Base-by-base conservation (phyloP, 768 basidiomycete species). In the Cystobasidium ongulense region DNA sequence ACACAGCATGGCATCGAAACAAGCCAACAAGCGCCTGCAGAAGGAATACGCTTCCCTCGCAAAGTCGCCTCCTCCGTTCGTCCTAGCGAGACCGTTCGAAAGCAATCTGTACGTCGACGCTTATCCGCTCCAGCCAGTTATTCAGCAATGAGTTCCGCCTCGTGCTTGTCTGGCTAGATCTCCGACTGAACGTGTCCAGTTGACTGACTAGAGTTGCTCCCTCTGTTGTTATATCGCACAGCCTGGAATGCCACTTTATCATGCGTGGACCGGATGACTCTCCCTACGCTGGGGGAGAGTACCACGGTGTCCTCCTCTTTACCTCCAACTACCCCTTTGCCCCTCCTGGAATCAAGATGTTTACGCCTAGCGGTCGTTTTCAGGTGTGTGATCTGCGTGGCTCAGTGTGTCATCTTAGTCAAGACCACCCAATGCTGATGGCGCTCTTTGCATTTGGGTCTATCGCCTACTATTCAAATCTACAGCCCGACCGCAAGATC, bases 31-130 rank as follows among this genome's bases (percentile, higher is more conserved):
- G n/a, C 73, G 72, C 15, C 86, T 91, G 75, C 83, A 85, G 39
- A 92, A 95, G 82, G 94, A 97, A 84, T 93, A 89, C 82, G 86
- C 90, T 78, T 84, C 86, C 62, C 95, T 97, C 90, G 92, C 95
- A 83, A 89, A 83, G 79, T 88, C 90, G 75, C 92, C 95, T 17
- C 95, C 95, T 0, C 95, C 95, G 74, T 98, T 93, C 81, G 88
- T 97, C 25, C 94, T 90, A 89, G 94, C 95, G 43, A 86, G 86
- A 35, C 95, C 95, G 17, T 93, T 96, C 78, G 95, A 98, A 86
- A 93, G 93, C 43, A 77, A 76, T 41, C 65, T 43, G 35, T 73
- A 21, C n/a, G 67, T 38, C 4, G 39, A n/a, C 10, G 13, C 38
- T 36, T 36, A 27, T 29, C 61, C 25, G 38, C 46, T 39, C 21